phyloP scores from a whole-genome alignment of 2,329 filamentous ascomycete species.

The Cercospora zeae-maydis region DNA sequence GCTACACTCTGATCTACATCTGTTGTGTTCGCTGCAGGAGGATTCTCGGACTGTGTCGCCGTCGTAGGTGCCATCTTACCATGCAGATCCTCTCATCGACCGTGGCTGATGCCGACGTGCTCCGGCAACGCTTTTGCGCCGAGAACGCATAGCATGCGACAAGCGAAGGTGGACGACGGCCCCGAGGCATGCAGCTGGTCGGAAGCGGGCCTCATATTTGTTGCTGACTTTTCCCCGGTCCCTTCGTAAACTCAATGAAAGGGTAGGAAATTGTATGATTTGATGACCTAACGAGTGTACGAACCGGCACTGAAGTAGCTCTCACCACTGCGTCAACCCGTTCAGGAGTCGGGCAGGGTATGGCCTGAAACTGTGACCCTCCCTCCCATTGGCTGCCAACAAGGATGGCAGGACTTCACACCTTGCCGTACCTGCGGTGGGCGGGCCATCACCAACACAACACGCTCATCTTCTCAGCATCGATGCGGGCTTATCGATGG shows the following conservation, averaged over 20 bases:
- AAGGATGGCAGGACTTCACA: neutral
- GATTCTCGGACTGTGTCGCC: neutral
- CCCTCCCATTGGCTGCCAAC: neutral
- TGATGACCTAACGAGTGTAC: neutral
- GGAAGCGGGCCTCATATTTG: slow-evolving; percentile 2
- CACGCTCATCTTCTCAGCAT: neutral
- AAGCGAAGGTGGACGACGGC: neutral
- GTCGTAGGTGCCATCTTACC: slow-evolving; percentile 1
- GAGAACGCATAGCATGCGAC: neutral
- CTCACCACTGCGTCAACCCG: neutral
- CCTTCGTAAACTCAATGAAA: slow-evolving; percentile 7
- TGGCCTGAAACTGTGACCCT: neutral
- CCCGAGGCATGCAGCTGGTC: neutral
- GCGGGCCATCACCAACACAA: slow-evolving; percentile 1
- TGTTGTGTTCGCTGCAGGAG: neutral
- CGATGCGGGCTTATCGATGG: neutral
- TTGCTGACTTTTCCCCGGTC: neutral
- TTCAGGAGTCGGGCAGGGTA: slow-evolving; percentile 1
- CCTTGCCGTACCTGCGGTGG: neutral
- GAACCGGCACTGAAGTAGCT: neutral
- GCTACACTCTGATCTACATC: neutral
- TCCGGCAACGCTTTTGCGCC: neutral
- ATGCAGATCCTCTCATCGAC: neutral
- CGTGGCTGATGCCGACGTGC: neutral
- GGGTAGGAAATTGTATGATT: slow-evolving; percentile 4